These are phyloP conservation scores for Acorus calamus DNA, from an alignment of 106 monocot genomes.

Conservation along the genomic window DNA sequence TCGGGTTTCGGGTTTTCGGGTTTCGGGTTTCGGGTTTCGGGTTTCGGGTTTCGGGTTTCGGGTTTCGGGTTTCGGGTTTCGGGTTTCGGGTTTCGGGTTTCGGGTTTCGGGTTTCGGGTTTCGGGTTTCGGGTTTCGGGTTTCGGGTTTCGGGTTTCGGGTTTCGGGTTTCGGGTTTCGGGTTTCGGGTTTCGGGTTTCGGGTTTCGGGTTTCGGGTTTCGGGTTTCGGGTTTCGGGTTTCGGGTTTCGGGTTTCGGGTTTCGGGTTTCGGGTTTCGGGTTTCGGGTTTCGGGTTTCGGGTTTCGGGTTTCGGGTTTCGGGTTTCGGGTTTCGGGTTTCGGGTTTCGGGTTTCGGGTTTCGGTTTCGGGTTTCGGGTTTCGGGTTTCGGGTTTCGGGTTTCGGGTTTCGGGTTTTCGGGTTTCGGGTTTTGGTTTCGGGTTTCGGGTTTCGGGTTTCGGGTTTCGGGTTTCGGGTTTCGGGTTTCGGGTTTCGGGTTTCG, in stretches of 20 bases:
- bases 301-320: neutral
- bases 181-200: too few relatives aligned
- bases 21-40: too few relatives aligned
- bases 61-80: too few relatives aligned
- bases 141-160: too few relatives aligned
- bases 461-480: constrained; percentile 4
- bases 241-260: neutral
- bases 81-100: too few relatives aligned
- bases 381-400: neutral
- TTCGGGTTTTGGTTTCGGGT: constrained; percentile 4
- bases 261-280: neutral
- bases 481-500: neutral
- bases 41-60: too few relatives aligned
- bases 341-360: constrained; percentile 1
- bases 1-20: too few relatives aligned
- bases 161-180: too few relatives aligned
- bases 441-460: neutral
- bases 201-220: too few relatives aligned
- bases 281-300: neutral
- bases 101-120: too few relatives aligned
- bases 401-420: neutral
- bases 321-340: neutral
- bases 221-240: too few relatives aligned
- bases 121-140: too few relatives aligned
- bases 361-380: neutral